Base-by-base conservation (phyloP, 805 yeast genomes). In the Sporopachydermia lactativora region DNA sequence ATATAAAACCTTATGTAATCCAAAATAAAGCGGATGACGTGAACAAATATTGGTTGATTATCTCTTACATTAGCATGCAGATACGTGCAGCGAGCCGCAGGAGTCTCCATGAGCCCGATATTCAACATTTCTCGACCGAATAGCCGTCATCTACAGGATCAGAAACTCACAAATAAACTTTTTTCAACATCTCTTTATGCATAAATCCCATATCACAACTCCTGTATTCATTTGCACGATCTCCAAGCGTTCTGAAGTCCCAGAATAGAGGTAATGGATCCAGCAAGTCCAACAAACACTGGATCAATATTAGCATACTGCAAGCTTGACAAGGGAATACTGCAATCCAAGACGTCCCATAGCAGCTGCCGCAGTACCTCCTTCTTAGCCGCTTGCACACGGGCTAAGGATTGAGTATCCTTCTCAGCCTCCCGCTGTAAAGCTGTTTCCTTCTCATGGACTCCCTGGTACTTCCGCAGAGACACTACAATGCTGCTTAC, bases 201-300 rank as follows among this genome's bases (percentile, higher is more conserved):
- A n/a, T n/a, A n/a, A n/a, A n/a, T n/a, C n/a, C n/a, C n/a, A n/a
- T n/a, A n/a, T n/a, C n/a, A n/a, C n/a, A n/a, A n/a, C n/a, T n/a
- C n/a, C n/a, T n/a, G n/a, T n/a, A n/a, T n/a, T 24, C n/a, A 24
- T 8, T 24, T 24, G 31, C 31, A 24, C n/a, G 31, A 24, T 24
- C 31, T 24, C 94, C 94, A 78, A 49, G 77, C 54, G 51, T 81
- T 86, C 54, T 70, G 73, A 41, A 85, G 64, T 36, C 95, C 95
- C 59, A 85, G 65, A 39, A 76, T 44, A 34, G 95, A 80, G 19
- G 96, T 85, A 44, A 82, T 61, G 17, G 81, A 70, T 55, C 97
- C 97, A 34, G 92, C 85, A 43, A 77, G 61, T 31, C 94, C 96
- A 39, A 85, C 73, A 35, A 77, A 68, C 39, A 94, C 92, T 50